Conservation (phyloP, 768 basidiomycete species). For the Suillus hirtellus region DNA sequence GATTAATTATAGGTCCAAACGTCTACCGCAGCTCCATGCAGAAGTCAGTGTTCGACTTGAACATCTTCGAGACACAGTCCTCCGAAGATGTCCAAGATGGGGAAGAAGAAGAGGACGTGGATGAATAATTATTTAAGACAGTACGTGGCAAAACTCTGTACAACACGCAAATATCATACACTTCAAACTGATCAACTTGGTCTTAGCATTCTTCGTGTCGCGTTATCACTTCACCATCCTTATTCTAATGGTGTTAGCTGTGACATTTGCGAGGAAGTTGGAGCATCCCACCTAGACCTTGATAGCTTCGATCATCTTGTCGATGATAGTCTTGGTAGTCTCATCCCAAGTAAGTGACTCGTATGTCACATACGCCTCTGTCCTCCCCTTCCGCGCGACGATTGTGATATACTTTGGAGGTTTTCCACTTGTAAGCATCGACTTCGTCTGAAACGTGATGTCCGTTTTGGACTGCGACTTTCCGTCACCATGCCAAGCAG, state of each 20-base stretch:
- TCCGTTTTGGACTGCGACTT: neutral
- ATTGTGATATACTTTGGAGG: neutral
- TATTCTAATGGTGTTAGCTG: neutral
- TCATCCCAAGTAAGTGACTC: neutral
- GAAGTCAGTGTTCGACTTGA: neutral
- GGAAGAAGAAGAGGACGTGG: neutral
- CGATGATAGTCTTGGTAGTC: neutral
- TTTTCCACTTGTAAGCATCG: neutral
- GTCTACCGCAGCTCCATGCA: neutral
- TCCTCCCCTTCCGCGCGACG: neutral
- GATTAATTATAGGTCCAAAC: neutral
- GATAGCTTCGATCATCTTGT: neutral
- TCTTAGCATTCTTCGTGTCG: neutral
- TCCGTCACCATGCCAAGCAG: neutral
- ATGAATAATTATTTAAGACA: neutral
- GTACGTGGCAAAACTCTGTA: neutral
- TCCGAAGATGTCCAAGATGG: neutral
- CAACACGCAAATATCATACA: neutral
- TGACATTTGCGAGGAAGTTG: neutral
- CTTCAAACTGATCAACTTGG: neutral
- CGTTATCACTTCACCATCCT: neutral
- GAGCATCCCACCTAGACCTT: neutral
- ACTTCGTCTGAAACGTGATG: neutral
- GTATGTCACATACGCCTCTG: neutral
- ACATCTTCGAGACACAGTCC: neutral